Conservation (phyloP, 2,329 filamentous ascomycete species). For the Colletotrichum chlorophyti region DNA sequence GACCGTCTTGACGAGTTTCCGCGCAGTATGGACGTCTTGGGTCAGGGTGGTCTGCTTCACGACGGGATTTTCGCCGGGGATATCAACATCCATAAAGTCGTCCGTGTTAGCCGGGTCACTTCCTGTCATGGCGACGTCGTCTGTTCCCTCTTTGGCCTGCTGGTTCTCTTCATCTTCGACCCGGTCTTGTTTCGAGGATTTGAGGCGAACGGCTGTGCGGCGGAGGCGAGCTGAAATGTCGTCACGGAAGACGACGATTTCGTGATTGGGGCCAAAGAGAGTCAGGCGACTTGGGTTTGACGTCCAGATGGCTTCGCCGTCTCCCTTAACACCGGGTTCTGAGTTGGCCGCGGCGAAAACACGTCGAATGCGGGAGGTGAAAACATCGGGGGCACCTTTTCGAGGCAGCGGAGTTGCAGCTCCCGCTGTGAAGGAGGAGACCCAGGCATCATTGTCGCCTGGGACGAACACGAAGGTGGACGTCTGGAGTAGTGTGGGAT, state of each 20-base stretch:
- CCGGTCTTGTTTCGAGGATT: conserved; percentile 46
- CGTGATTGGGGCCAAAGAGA: conserved; percentile 86
- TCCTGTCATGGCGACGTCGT: conserved; percentile 42
- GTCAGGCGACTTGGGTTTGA: conserved; percentile 84
- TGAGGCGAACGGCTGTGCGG: conserved; percentile 77
- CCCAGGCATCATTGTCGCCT: conserved; percentile 98
- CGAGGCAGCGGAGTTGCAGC: conserved; percentile 74
- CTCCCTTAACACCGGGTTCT: conserved; percentile 62
- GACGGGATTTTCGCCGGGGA: conserved; percentile 26
- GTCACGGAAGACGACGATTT: conserved; percentile 87
- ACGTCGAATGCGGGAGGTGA: conserved; percentile 85
- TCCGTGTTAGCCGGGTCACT: conserved; percentile 31
- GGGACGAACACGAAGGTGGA: conserved; percentile 93
- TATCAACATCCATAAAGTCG: conserved; percentile 54
- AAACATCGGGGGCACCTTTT: conserved; percentile 81
- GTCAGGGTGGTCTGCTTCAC: conserved; percentile 31
- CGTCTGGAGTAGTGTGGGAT: conserved; percentile 77
- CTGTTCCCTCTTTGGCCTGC: conserved; percentile 13
- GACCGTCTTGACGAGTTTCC: conserved; percentile 87
- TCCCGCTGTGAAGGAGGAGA: conserved; percentile 81
- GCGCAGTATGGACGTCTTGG: conserved; percentile 65
- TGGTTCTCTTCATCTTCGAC: conserved; percentile 37
- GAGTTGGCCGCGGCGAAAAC: conserved; percentile 81
- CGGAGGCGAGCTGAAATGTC: conserved; percentile 83
- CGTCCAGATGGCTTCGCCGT: conserved; percentile 80